A percentile compares a stretch with the other conserved stretches of the same genome.
These are phyloP conservation scores for Gossypium gossypioides DNA, from an alignment of 441 rosid genomes.

Conservation along the genomic window DNA sequence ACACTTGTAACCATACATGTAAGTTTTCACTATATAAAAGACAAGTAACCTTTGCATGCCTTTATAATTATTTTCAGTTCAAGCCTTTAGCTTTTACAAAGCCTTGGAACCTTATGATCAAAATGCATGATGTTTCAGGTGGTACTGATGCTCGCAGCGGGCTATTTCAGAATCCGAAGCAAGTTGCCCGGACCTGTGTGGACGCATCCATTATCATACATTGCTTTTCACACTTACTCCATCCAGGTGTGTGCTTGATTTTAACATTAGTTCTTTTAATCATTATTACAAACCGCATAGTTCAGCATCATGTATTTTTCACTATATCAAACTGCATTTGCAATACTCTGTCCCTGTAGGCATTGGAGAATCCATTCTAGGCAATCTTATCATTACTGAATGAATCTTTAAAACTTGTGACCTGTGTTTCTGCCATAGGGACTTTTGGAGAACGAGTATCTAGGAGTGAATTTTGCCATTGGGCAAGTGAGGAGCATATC, in stretches of 20 bases:
- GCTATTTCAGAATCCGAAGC: conserved; percentile 74
- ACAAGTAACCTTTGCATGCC: neutral
- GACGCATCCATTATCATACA: conserved; percentile 77
- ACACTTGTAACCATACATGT: conserved; percentile 57
- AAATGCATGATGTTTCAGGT: conserved; percentile 41
- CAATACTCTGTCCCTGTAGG: neutral
- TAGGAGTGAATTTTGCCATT: conserved; percentile 68
- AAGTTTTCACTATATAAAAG: conserved; percentile 26
- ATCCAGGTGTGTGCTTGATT: conserved; percentile 43
- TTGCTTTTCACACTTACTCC: conserved; percentile 83
- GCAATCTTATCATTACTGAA: neutral
- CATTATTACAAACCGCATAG: neutral
- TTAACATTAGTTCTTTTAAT: neutral
- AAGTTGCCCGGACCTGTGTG: conserved; percentile 76
- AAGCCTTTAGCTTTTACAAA: neutral
- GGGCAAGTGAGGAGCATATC: conserved; percentile 90
- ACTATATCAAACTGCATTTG: neutral
- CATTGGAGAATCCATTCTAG: neutral
- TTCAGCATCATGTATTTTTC: neutral
- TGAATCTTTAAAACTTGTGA: conserved; percentile 14
- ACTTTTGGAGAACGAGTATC: conserved; percentile 85
- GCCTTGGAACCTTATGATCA: neutral
- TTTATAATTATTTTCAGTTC: neutral
- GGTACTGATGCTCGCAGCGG: conserved; percentile 92
- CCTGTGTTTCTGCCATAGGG: conserved; percentile 35